These are phyloP conservation scores for Trametes maxima DNA, from an alignment of 768 basidiomycete species.

Conservation along the genomic window DNA sequence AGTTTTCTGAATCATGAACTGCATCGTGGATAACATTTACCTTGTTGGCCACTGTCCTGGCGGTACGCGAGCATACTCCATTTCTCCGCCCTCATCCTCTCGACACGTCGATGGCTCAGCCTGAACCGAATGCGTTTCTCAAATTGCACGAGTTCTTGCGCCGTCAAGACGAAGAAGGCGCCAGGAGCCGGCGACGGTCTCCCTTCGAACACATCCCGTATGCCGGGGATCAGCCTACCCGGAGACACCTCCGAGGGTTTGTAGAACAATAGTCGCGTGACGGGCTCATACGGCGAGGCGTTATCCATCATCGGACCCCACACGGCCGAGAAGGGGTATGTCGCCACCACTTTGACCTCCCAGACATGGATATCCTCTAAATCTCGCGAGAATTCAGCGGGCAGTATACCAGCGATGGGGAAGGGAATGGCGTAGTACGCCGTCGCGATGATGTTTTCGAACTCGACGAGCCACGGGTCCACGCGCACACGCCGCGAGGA, in stretches of 20 bases:
- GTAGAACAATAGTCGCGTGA: slow-evolving; percentile 16
- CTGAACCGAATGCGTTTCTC: slow-evolving; percentile 12
- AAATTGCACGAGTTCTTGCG: slow-evolving; percentile 13
- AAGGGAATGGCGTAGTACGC: slow-evolving; percentile 28
- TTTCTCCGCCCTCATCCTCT: slow-evolving; percentile 15
- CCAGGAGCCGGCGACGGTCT: slow-evolving; percentile 6
- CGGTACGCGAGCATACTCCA: slow-evolving; percentile 17
- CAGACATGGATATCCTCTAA: slow-evolving; percentile 20
- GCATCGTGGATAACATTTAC: background rate
- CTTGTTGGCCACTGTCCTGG: background rate
- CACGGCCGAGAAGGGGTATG: background rate
- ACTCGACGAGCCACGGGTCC: slow-evolving; percentile 30
- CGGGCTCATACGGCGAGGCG: slow-evolving; percentile 7
- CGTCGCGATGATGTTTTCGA: slow-evolving; percentile 28
- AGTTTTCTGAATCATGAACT: too few species aligned
- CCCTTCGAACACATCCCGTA: slow-evolving; percentile 14
- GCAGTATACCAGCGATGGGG: slow-evolving; percentile 12
- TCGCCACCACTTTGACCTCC: background rate
- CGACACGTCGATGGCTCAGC: slow-evolving; percentile 21
- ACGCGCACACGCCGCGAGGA: slow-evolving; percentile 20
- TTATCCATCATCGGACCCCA: background rate
- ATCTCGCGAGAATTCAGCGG: slow-evolving; percentile 18
- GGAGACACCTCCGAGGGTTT: background rate
- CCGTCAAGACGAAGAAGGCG: slow-evolving; percentile 16
- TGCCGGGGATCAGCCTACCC: background rate